These are phyloP conservation scores for Hymenoscyphus albidus DNA, from an alignment of 2,329 filamentous ascomycete genomes.

Conservation along the genomic window DNA sequence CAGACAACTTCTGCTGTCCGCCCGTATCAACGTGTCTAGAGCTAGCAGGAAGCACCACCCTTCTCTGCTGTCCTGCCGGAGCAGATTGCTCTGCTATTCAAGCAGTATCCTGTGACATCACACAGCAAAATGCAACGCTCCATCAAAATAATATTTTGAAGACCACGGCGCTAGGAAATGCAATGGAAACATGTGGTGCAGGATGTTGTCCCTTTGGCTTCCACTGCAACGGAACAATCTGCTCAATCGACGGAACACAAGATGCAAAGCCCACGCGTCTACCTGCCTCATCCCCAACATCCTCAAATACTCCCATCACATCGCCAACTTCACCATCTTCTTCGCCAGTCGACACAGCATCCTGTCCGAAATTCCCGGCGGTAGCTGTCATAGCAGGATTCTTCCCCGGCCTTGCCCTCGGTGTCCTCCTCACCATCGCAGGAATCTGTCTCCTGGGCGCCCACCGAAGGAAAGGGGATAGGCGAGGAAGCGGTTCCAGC, in stretches of 20 bases:
- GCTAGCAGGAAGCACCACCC: slow-evolving; percentile 61
- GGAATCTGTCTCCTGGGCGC: slow-evolving; percentile 37
- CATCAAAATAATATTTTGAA: slow-evolving; percentile 60
- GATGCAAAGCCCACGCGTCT: slow-evolving; percentile 24
- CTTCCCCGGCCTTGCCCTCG: slow-evolving; percentile 45
- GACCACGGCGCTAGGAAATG: slow-evolving; percentile 56
- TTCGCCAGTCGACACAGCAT: slow-evolving; percentile 20
- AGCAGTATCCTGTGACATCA: slow-evolving; percentile 61
- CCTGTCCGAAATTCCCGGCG: slow-evolving; percentile 28
- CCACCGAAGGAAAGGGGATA: slow-evolving; percentile 17
- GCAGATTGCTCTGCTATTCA: slow-evolving; percentile 56
- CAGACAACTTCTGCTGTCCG: slow-evolving; percentile 65
- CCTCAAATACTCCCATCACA: slow-evolving; percentile 20
- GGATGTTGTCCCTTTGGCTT: slow-evolving; percentile 72
- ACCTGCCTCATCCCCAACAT: slow-evolving; percentile 20
- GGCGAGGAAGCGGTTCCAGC: slow-evolving; percentile 38
- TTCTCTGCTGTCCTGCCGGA: slow-evolving; percentile 65
- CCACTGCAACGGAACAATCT: slow-evolving; percentile 50
- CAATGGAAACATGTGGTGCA: slow-evolving; percentile 54
- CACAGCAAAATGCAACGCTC: slow-evolving; percentile 54
- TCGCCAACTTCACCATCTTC: slow-evolving; percentile 25
- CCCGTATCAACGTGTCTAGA: slow-evolving; percentile 50
- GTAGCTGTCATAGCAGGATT: slow-evolving; percentile 29
- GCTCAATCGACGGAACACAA: slow-evolving; percentile 51
- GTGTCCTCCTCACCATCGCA: slow-evolving; percentile 42